Evolutionary conservation across 805 yeast species (phyloP), one percentile per base, ranked within the genome.

Genomic region (Lipomyces orientalis): DNA sequence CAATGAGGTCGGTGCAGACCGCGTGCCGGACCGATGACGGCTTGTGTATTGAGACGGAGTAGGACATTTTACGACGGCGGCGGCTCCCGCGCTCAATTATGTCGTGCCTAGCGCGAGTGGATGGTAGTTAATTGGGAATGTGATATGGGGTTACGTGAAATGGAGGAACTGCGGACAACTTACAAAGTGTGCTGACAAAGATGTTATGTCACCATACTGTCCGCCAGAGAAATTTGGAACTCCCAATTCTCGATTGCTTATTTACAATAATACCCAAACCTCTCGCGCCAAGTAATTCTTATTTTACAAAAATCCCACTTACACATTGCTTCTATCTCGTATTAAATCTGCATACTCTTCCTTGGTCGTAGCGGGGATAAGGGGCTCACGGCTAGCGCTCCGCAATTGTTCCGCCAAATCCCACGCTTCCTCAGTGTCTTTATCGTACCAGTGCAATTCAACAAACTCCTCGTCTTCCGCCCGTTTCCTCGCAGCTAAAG

Each of bases 391-490:
- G 8, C 63, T 58, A 9, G 58, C 52, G 4, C 76, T 62, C 19
- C 67, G 56, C 57, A 77, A 69, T 59, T 66, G 65, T 33, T 77
- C 78, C 1, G 76, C 77, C 12, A 72, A 65, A 5, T 71, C 73
- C 79, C 79, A 77, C 0, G 79, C 74, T 55, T 76, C 78, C 31
- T 70, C 71, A 25, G 73, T 70, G 57, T 73, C 80, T 49, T 79
- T 71, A 64, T 82, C 86, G n/a, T 75, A 72, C 87, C 88, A 86
- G 12, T 77, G 76, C 68, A 84, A 75, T 14, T 77, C 76, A 10
- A 72, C 77, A 61, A 81, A 82, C 1, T 78, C 80, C 75, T 90
- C 94, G 57, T 88, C 91, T 64, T 86, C 90, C 14, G 86, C 88
- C 34, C 81, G 75, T 69, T 87, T 88, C 71, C 86, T 85, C n/a